Evolutionary conservation across 208 protist genomes (phyloP), one percentile per base, ranked within the genome.

Genomic region (Crithidia sp.): DNA sequence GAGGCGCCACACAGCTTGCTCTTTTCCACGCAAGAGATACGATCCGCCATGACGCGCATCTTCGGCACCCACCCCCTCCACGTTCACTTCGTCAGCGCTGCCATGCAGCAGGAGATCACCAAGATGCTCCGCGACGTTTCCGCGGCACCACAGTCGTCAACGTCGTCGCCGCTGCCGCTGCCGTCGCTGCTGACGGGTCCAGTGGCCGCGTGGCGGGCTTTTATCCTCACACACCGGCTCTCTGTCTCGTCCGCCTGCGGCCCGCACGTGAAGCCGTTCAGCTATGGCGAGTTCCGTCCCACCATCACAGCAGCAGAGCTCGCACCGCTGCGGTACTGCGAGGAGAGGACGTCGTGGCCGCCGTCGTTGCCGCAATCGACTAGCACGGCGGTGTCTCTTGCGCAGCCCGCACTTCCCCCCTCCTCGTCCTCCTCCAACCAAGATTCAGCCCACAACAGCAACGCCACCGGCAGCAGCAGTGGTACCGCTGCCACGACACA

Each of bases 261-360:
- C 2, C 83, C 92, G 47, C 87, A 96, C 44, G 63, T 65, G 52
- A 80, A 74, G 36, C 92, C 88, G 2, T 96, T 93, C 64, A 91
- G 84, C 70, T 88, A 90, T 61, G 78, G 84, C 19, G 89, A 95
- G 55, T 16, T 79, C 5, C 45, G 49, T 9, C 83, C 86, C 10
- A 74, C 67, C 16, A 54, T 95, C 8, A 81, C 79, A 5, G 70
- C 75, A 10, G 62, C 63, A 28, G 92, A 96, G 52, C 74, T 94
- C 60, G 54, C 70, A 13, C 58, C 81, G 55, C 53, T 70, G 16
- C 56, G 36, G 16, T 71, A 67, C 68, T 67, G 55, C 39, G 17
- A 63, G 9, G 59, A 60, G 0, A 67, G 16, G 2, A 62, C 76
- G 7, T 74, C 78, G 49, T 71, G 74, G 50, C 9, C n/a, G 13